phyloP scores from a whole-genome alignment of 169 alveolate genomes.

The Cryptosporidium ryanae region DNA sequence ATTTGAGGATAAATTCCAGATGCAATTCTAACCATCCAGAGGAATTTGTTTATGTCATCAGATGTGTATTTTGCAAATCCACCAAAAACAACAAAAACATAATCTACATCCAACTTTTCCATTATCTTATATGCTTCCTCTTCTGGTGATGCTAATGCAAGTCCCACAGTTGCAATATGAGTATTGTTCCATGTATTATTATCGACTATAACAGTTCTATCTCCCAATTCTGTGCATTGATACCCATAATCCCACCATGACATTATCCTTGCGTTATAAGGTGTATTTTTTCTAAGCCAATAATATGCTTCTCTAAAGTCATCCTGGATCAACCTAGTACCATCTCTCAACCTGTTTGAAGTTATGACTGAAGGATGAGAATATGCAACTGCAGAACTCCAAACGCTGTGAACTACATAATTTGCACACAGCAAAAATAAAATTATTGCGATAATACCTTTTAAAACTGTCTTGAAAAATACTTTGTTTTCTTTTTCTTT shows the following conservation, averaged over 20 bases:
- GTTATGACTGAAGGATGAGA: conserved; percentile 92
- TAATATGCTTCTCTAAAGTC: conserved; percentile 98
- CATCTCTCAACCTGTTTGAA: conserved; percentile 85
- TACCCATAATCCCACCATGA: conserved; percentile 99
- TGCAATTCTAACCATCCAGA: conserved; percentile 98
- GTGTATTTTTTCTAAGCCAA: conserved; percentile 97
- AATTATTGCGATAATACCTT: conserved; percentile 1
- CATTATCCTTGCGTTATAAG: conserved; percentile 91
- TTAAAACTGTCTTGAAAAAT: background rate
- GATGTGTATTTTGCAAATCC: conserved; percentile 94
- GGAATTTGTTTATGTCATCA: conserved; percentile 97
- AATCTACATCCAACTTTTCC: conserved; percentile 93
- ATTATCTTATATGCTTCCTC: conserved; percentile 92
- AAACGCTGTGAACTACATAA: conserved; percentile 90
- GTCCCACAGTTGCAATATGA: conserved; percentile 97
- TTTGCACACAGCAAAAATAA: conserved; percentile 77
- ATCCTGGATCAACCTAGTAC: conserved; percentile 92
- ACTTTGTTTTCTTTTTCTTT: conserved; percentile 27
- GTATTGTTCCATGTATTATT: conserved; percentile 98
- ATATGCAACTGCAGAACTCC: conserved; percentile 93
- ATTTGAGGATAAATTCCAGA: conserved; percentile 93
- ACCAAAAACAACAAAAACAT: conserved; percentile 94
- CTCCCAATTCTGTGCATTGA: conserved; percentile 95
- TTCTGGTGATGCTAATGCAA: conserved; percentile 93
- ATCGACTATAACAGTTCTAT: conserved; percentile 96